Evolutionary conservation across 495 filamentous ascomycete genomes (phyloP).

Genomic region (Penicillium desertorum): DNA sequence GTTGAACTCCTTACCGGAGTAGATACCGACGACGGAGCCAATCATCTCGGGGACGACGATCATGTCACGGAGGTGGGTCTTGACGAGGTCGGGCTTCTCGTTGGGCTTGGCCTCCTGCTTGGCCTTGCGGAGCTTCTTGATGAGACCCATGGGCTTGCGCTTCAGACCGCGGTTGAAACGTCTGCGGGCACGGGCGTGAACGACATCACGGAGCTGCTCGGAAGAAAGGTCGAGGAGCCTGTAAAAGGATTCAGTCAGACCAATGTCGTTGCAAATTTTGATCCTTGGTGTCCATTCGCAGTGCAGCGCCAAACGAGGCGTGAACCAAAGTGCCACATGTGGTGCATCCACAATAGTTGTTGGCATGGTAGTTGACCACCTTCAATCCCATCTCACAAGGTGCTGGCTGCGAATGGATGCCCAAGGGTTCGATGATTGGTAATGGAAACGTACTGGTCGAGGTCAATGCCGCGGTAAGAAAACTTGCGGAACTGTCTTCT

Average conservation of each 20-base stretch:
- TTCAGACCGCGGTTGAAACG: slow-evolving; percentile 99
- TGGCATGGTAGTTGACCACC: slow-evolving; percentile 49
- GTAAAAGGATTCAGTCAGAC: slow-evolving; percentile 25
- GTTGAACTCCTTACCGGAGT: slow-evolving; percentile 99
- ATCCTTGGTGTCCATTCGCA: slow-evolving; percentile 1
- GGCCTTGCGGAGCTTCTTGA: slow-evolving; percentile 99
- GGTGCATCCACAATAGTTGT: slow-evolving; percentile 1
- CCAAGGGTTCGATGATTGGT: slow-evolving; percentile 41
- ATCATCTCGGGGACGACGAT: slow-evolving; percentile 99
- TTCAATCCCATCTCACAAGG: slow-evolving; percentile 44
- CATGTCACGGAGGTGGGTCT: slow-evolving; percentile 99
- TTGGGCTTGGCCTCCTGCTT: slow-evolving; percentile 99
- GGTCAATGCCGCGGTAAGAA: slow-evolving; percentile 98
- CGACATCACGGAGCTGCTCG: slow-evolving; percentile 97
- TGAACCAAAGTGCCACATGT: slow-evolving; percentile 8
- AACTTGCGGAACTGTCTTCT: slow-evolving; percentile 99
- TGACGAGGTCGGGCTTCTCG: slow-evolving; percentile 98
- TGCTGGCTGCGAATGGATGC: slow-evolving; percentile 24
- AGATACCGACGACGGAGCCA: slow-evolving; percentile 95
- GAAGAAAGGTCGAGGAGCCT: slow-evolving; percentile 97
- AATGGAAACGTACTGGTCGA: slow-evolving; percentile 80
- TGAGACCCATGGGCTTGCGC: slow-evolving; percentile 99
- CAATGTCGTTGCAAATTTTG: slow-evolving; percentile 28
- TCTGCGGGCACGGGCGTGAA: slow-evolving; percentile 96
- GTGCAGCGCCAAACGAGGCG: background rate